Conservation (phyloP, 768 basidiomycete species). For the Polyporus arcularius region DNA sequence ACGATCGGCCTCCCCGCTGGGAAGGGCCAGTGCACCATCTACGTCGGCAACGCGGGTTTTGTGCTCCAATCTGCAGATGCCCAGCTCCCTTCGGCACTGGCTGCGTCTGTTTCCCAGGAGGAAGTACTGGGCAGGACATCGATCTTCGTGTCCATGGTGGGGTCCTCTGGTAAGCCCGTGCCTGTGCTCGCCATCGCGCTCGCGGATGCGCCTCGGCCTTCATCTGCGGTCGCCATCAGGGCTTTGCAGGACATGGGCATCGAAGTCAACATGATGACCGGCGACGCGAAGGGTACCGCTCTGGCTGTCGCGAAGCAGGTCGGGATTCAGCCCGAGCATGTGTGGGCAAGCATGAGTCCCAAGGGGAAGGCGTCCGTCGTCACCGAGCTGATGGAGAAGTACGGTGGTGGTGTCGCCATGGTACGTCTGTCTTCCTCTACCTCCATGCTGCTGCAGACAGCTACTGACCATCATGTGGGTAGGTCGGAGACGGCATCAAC, state of each 20-base stretch:
- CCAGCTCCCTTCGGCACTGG: slow-evolving; percentile 59
- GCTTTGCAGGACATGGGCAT: slow-evolving; percentile 90
- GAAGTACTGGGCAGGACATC: slow-evolving; percentile 76
- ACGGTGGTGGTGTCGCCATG: slow-evolving; percentile 85
- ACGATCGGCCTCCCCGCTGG: slow-evolving; percentile 53
- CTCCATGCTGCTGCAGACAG: neutral
- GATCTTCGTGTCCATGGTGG: slow-evolving; percentile 76
- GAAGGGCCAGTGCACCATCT: slow-evolving; percentile 50
- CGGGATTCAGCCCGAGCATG: slow-evolving; percentile 79
- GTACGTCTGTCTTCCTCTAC: slow-evolving; percentile 41
- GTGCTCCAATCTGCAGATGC: slow-evolving; percentile 54
- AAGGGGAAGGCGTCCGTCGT: slow-evolving; percentile 92
- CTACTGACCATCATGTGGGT: neutral
- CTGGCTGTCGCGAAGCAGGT: slow-evolving; percentile 87
- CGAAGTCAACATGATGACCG: slow-evolving; percentile 91
- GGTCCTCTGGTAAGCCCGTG: slow-evolving; percentile 41
- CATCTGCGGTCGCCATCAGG: slow-evolving; percentile 78
- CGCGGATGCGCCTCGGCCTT: slow-evolving; percentile 84
- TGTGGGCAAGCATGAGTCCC: slow-evolving; percentile 93
- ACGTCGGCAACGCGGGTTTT: slow-evolving; percentile 79
- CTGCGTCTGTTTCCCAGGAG: slow-evolving; percentile 70
- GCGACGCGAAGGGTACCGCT: slow-evolving; percentile 86
- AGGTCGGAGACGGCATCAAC: slow-evolving; percentile 99
- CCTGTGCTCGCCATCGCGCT: slow-evolving; percentile 83
- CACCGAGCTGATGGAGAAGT: slow-evolving; percentile 72